Percentiles rank a stretch among this genome's conserved stretches.
Conservation (phyloP, 2,329 filamentous ascomycete species). For the Alternaria novae-zelandiae region DNA sequence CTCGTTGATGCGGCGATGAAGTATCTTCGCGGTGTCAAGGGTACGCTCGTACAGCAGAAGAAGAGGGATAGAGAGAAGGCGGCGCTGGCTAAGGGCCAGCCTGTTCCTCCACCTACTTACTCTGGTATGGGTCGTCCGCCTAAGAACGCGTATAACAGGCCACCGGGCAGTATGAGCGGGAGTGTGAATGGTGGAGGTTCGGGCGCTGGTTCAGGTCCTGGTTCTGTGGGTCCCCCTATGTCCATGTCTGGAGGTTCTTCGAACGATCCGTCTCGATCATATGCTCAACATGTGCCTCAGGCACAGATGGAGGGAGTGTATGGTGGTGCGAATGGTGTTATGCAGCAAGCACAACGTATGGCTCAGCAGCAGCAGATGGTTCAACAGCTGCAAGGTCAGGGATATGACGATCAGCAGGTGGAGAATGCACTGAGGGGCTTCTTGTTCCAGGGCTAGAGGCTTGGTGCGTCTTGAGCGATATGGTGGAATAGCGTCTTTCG, state of each 20-base stretch:
- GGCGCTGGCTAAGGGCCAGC: slow-evolving; percentile 4
- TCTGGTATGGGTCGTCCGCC: background rate
- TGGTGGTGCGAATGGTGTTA: slow-evolving; percentile 12
- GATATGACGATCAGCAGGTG: slow-evolving; percentile 32
- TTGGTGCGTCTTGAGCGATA: background rate
- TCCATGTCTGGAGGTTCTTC: background rate
- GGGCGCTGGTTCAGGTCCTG: background rate
- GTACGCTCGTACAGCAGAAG: slow-evolving; percentile 61
- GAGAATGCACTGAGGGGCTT: slow-evolving; percentile 37
- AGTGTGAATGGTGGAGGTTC: background rate
- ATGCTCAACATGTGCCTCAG: background rate
- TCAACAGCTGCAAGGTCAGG: slow-evolving; percentile 15
- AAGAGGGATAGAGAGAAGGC: slow-evolving; percentile 49
- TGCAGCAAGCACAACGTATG: background rate
- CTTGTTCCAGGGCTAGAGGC: slow-evolving; percentile 27
- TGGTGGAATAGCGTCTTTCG: background rate
- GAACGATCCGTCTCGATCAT: background rate
- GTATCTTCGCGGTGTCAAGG: slow-evolving; percentile 64
- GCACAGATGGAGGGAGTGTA: background rate
- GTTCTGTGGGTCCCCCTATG: background rate
- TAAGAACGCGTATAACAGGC: background rate
- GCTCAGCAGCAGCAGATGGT: slow-evolving; percentile 13
- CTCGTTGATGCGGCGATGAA: slow-evolving; percentile 61
- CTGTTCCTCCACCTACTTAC: background rate
- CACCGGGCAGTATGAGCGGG: background rate